Evolutionary conservation across 2,329 filamentous ascomycete genomes (phyloP).

Genomic region (Alternaria sp.): DNA sequence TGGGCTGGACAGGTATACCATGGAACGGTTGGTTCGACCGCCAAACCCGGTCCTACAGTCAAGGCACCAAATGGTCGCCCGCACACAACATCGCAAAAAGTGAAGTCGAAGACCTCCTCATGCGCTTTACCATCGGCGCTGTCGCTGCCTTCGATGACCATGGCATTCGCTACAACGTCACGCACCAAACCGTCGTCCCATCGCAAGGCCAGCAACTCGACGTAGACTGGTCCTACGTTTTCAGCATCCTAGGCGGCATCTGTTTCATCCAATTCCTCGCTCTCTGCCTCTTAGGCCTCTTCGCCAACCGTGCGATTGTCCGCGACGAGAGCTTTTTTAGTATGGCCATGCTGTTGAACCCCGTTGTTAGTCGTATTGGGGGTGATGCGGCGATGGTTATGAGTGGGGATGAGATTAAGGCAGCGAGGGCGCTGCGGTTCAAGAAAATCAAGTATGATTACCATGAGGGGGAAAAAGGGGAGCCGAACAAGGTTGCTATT

Average conservation of each 20-base stretch:
- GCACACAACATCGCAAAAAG: not conserved
- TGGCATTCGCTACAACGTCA: slow-evolving; percentile 31
- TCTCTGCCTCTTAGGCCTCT: not conserved
- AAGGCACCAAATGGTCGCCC: slow-evolving; percentile 36
- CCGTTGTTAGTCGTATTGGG: slow-evolving; percentile 34
- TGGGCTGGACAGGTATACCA: slow-evolving; percentile 40
- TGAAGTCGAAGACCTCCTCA: slow-evolving; percentile 30
- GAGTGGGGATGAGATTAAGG: slow-evolving; percentile 40
- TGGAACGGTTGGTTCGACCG: slow-evolving; percentile 15
- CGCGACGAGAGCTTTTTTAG: slow-evolving; percentile 42
- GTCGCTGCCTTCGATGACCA: slow-evolving; percentile 45
- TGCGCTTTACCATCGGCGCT: slow-evolving; percentile 39
- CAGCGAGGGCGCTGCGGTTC: slow-evolving; percentile 27
- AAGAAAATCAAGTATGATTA: slow-evolving; percentile 43
- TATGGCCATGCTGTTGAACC: slow-evolving; percentile 40
- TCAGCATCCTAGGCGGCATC: slow-evolving; percentile 12
- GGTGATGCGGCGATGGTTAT: slow-evolving; percentile 28
- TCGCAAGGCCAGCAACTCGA: slow-evolving; percentile 35
- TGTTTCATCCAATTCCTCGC: slow-evolving; percentile 32
- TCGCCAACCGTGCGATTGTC: slow-evolving; percentile 40
- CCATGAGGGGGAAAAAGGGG: slow-evolving; percentile 28
- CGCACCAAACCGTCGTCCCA: slow-evolving; percentile 9
- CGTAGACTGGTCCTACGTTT: slow-evolving; percentile 38
- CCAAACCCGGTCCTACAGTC: slow-evolving; percentile 29
- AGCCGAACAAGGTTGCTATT: slow-evolving; percentile 37